Evolutionary conservation across 805 yeast species (phyloP), one percentile per base, ranked within the genome.

Genomic region (Candida namnaoensis): DNA sequence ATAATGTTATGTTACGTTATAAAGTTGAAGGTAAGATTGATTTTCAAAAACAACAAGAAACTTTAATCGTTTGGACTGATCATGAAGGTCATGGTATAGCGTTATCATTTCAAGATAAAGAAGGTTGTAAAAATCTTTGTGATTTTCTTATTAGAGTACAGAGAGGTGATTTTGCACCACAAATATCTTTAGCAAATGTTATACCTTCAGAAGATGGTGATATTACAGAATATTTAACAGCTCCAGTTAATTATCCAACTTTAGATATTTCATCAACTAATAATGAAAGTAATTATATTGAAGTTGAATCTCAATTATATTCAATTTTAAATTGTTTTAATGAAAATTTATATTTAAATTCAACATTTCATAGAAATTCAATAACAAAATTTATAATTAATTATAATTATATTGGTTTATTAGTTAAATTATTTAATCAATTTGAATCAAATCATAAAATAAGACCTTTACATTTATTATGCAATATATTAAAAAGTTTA

Each of bases 41-140:
- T 50, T 91, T 85, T 57, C 97, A 91, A 57, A 74, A 95, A 54
- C 98, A 93, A 55, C 96, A 88, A 56, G 97, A 88, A 44, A 88
- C 97, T 0, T 66, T 91, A 38, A 87, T 91, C 9, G 96, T 91
- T 19, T 91, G 98, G 98, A 84, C 95, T 9, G 96, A 87, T 54
- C 53, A 64, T 3, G 70, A 73, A 15, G 78, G 82, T 7, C 72
- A 71, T 41, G 95, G 88, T 59, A 77, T 87, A 47, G 98, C 98
- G 2, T 68, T 91, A 24, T 83, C 95, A 37, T 91, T 91, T 60
- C 96, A 91, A 60, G 97, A 88, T 53, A 79, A 86, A 32, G 83
- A 82, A 37, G 98, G 97, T 0, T 91, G 99, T 60, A 75, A 85
- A 11, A 75, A 79, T 7, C 54, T 90, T 36, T 88, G 96, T 57